phyloP scores from a whole-genome alignment of 352 stramenopile species.

The Phytophthora cactorum region DNA sequence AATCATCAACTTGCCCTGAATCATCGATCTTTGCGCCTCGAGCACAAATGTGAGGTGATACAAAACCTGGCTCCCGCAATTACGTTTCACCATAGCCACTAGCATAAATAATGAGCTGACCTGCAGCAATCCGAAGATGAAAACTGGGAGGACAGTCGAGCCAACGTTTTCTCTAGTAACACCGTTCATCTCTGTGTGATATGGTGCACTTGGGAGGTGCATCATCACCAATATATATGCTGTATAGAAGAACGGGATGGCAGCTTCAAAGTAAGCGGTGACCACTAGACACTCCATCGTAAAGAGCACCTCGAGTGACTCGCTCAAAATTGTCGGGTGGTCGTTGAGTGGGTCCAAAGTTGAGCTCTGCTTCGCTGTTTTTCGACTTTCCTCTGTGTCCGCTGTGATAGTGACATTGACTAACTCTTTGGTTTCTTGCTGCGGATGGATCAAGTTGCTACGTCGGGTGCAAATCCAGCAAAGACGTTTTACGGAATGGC shows the following conservation, averaged over 20 bases:
- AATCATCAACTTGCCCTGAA: conserved; percentile 47
- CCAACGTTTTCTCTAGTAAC: conserved; percentile 6
- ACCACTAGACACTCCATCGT: neutral
- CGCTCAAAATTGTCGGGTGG: no score
- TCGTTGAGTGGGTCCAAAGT: no score
- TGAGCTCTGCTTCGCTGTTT: no score
- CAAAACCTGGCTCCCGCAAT: conserved; percentile 10
- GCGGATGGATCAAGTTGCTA: no score
- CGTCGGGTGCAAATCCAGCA: no score
- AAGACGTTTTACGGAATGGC: no score
- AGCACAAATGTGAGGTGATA: conserved; percentile 47
- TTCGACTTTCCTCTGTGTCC: no score
- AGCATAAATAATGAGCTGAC: conserved; percentile 23
- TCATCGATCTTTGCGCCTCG: conserved; percentile 30
- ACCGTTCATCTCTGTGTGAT: conserved; percentile 18
- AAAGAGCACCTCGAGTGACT: no score
- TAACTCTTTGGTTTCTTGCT: no score
- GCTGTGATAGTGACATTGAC: no score
- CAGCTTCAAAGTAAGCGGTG: conserved; percentile 40
- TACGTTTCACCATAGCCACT: conserved; percentile 1
- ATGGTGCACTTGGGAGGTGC: conserved; percentile 31
- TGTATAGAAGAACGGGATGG: conserved; percentile 38
- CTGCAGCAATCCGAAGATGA: conserved; percentile 25
- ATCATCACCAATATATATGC: conserved; percentile 28
- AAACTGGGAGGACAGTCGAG: neutral